Base-by-base conservation (phyloP, 306 rosid genomes). In the Prunus salicina region DNA sequence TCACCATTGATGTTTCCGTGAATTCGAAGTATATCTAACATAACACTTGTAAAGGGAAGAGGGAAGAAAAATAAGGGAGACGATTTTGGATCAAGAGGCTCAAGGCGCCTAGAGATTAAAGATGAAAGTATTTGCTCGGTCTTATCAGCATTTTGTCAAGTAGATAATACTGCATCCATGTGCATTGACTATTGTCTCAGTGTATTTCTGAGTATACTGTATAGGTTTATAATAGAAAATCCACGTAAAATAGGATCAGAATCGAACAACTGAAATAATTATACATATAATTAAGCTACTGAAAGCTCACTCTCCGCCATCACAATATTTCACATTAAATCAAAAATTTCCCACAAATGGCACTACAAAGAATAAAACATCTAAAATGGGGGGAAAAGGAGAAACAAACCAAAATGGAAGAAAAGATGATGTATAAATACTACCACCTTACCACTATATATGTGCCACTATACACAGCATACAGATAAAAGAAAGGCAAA, bases 391-490 rank as follows among this genome's bases (percentile, higher is more conserved):
- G 11, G 7, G 12, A 55, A 55, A 58, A 3, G 16, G 34, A 2
- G 25, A 22, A 50, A 49, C 19, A 38, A 43, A 22, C 63, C 2
- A 13, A 62, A 2, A 30, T n/a, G 32, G 43, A 43, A n/a, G 46
- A 58, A 65, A 72, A 6, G 68, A 46, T 76, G 28, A 47, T 53
- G 27, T 52, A 79, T 28, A 47, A 27, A 71, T 75, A 75, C 51
- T 30, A n/a, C 81, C 3, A 76, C 24, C 63, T 41, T 65, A 12
- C 63, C 50, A 65, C 81, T 50, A 25, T 66, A 49, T 62, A 71
- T 50, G 72, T 27, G 75, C 78, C 53, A 30, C 72, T 76, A 69
- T 71, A 83, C 67, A 82, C 65, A 49, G 5, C 16, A 74, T 57
- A 28, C 69, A 71, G 71, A 74, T 57, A 45, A 53, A 65, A 55